phyloP scores from a whole-genome alignment of 2,329 filamentous ascomycete species.

The Metarhizium robertsii region DNA sequence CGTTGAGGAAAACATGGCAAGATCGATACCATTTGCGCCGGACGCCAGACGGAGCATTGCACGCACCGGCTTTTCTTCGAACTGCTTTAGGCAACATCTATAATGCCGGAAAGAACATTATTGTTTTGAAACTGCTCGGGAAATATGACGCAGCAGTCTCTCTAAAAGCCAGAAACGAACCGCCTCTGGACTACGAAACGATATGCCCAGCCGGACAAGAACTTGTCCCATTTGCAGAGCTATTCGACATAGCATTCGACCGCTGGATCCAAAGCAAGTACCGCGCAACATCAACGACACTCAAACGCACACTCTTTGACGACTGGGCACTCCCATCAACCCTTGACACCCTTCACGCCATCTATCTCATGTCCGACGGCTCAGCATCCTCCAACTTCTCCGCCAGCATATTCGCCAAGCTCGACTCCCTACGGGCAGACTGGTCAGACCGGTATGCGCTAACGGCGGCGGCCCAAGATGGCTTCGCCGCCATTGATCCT shows the following conservation, averaged over 20 bases:
- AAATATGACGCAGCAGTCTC: constrained; percentile 31
- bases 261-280: constrained; percentile 71
- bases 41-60: constrained; percentile 48
- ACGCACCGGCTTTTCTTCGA: constrained; percentile 67
- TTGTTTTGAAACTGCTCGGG: constrained; percentile 68
- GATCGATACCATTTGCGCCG: constrained; percentile 60
- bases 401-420: constrained; percentile 60
- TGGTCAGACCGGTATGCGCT: constrained; percentile 81
- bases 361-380: constrained; percentile 74
- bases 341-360: constrained; percentile 55
- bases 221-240: constrained; percentile 62
- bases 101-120: constrained; percentile 78
- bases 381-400: constrained; percentile 57
- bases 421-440: constrained; percentile 48
- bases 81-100: constrained; percentile 65
- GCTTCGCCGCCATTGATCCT: constrained; percentile 50
- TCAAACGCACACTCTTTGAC: constrained; percentile 59
- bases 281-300: constrained; percentile 54
- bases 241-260: constrained; percentile 63
- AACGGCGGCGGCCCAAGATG: constrained; percentile 66
- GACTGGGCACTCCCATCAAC: constrained; percentile 57
- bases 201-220: constrained; percentile 39
- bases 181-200: constrained; percentile 44
- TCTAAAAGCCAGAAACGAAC: constrained; percentile 25
- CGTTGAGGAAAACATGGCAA: constrained; percentile 64